These are phyloP conservation scores for slime mould (Dictyostelium discoideum) DNA, from an alignment of 78 protist species.

Conservation along the genomic window DNA sequence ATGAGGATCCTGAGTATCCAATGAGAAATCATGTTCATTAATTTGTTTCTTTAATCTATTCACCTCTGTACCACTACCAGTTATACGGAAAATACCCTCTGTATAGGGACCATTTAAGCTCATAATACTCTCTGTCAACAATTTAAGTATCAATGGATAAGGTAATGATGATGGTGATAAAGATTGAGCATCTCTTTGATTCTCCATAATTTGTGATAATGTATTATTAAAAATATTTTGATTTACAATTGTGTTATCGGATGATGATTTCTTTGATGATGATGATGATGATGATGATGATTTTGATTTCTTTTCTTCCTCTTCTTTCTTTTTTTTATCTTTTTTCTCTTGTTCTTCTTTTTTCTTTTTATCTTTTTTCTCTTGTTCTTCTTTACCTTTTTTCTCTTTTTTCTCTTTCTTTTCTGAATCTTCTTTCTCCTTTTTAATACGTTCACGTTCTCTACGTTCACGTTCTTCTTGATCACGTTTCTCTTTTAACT, in stretches of 20 bases:
- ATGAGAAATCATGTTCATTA: slow-evolving; percentile 46
- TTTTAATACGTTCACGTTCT: slow-evolving; percentile 24
- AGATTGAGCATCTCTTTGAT: slow-evolving; percentile 2
- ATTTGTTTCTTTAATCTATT: slow-evolving; percentile 32
- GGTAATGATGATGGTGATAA: background rate
- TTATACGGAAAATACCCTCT: slow-evolving; percentile 72
- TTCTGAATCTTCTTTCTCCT: background rate
- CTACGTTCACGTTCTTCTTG: slow-evolving; percentile 47
- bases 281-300: background rate
- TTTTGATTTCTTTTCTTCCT: background rate
- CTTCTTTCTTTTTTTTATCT: slow-evolving; percentile 21
- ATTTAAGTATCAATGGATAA: slow-evolving; percentile 10
- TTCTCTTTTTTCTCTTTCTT: slow-evolving; percentile 39
- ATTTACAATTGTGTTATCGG: background rate
- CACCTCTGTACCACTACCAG: slow-evolving; percentile 44
- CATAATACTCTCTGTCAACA: slow-evolving; percentile 8
- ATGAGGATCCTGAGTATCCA: slow-evolving; percentile 56
- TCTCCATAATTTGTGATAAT: slow-evolving; percentile 50
- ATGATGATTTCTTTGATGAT: background rate
- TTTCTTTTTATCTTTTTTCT: slow-evolving; percentile 25
- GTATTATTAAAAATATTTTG: slow-evolving; percentile 18
- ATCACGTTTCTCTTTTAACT: slow-evolving; percentile 22
- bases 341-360: slow-evolving; percentile 24
- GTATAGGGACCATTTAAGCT: slow-evolving; percentile 17
- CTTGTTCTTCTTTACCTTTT: slow-evolving; percentile 38